Evolutionary conservation across 331 rosid species (phyloP), one percentile per base, ranked within the genome.

Genomic region (Phaseolus coccineus): DNA sequence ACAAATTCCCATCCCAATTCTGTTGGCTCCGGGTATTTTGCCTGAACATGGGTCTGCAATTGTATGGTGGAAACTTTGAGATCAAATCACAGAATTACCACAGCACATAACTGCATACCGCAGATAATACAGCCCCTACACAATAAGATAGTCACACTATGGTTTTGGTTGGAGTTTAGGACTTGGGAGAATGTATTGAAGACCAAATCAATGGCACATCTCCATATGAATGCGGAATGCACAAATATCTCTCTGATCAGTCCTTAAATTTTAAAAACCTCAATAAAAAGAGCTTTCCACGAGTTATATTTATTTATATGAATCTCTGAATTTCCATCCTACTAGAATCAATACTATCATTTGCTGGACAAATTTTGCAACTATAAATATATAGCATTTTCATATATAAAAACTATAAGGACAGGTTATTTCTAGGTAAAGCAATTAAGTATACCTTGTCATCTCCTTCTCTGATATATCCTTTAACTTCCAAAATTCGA

Each of bases 401-500:
- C 10, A 57, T 11, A 13, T 4, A 58, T 27, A 25, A 10, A 25
- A 13, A 28, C 66, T 12, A 59, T 28, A 59, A 25, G 35, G 37
- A 59, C 31, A 30, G 53, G 39, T 65, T 39, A 42, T 57, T 42
- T 55, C 50, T 69, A 9, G 76, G 52, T 46, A 22, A 55, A 65
- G 56, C n/a, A 62, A 73, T 37, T 58, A 25, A 5, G 13, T 28
- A 70, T 89, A 94, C 97, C 94, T 85, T 89, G 30, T 68, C 83
- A 83, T 90, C 97, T 50, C 87, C 96, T 83, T 92, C 98, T 80
- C 78, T 84, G 78, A 95, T 65, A 79, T 77, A 86, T 39, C 97
- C 97, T 87, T 87, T 83, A 81, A 35, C 77, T 84, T 92, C 98
- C 93, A 91, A 66, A 69, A 92, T 82, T 77, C 98, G 96, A 37